Percentiles rank a stretch among this genome's conserved stretches.
Evolutionary conservation across 768 basidiomycete species (phyloP).

Genomic region (Ramaria rubella): DNA sequence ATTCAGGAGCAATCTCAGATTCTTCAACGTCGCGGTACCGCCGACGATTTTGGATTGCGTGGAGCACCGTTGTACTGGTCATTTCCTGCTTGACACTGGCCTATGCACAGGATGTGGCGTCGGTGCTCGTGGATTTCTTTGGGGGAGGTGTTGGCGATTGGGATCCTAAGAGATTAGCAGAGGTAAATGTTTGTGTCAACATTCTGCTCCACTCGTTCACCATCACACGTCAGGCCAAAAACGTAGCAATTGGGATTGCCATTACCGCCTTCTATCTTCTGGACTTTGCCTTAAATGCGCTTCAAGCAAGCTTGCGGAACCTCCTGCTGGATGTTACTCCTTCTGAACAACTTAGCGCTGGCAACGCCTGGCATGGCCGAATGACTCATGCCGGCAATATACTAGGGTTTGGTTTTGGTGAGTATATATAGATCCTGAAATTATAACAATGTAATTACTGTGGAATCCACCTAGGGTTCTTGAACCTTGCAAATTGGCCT

Average conservation of each 20-base stretch:
- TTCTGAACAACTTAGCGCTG: conserved; percentile 81
- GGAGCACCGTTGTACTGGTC: conserved; percentile 78
- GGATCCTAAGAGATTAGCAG: conserved; percentile 66
- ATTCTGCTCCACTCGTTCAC: neutral
- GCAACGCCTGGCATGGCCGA: conserved; percentile 95
- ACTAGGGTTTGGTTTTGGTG: conserved; percentile 87
- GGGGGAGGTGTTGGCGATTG: conserved; percentile 76
- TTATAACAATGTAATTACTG: neutral
- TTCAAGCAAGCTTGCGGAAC: conserved; percentile 89
- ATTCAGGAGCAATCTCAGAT: conserved; percentile 87
- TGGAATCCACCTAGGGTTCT: conserved; percentile 62
- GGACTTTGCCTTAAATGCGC: conserved; percentile 95
- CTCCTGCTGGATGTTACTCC: conserved; percentile 91
- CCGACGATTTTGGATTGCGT: conserved; percentile 86
- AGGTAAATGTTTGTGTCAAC: conserved; percentile 32
- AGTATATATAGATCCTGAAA: conserved; percentile 16
- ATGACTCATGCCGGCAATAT: conserved; percentile 98
- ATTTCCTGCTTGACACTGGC: conserved; percentile 74
- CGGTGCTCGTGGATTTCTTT: conserved; percentile 68
- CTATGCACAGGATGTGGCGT: conserved; percentile 70
- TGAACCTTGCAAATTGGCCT: conserved; percentile 78
- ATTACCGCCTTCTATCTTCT: conserved; percentile 87
- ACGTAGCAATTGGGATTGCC: conserved; percentile 76
- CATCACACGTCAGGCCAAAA: conserved; percentile 42
- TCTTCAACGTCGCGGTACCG: conserved; percentile 86